These are phyloP conservation scores for Acanthamoeba sp. DNA, from an alignment of 208 protist genomes.

Conservation along the genomic window DNA sequence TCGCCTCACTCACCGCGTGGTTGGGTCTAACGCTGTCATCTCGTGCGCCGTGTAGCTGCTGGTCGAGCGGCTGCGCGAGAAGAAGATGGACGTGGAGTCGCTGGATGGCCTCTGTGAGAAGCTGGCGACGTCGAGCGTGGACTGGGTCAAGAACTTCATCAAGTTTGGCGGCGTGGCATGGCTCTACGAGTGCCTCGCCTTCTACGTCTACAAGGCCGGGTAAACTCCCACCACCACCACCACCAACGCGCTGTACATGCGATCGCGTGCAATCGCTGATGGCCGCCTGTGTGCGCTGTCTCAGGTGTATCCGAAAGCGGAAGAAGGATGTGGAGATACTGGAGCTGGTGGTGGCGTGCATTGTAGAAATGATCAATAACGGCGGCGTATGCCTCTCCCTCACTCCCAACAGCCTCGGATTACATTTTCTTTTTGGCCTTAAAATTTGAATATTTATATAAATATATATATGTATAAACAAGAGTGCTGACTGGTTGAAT, in stretches of 20 bases:
- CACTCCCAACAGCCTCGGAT: no score
- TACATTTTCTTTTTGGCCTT: no score
- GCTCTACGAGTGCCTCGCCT: constrained; percentile 45
- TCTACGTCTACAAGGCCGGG: constrained; percentile 17
- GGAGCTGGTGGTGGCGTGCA: constrained; percentile 14
- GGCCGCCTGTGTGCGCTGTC: no score
- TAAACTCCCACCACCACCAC: neutral
- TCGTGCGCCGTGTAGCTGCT: neutral
- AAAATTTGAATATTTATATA: no score
- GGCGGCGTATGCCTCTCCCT: neutral
- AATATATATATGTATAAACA: no score
- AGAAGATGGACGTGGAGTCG: neutral
- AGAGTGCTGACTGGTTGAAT: no score
- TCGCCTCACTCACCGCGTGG: no score
- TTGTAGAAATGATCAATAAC: constrained; percentile 57
- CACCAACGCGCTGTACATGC: no score
- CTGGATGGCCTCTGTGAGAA: constrained; percentile 48
- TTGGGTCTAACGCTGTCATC: neutral
- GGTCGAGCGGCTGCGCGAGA: constrained; percentile 1
- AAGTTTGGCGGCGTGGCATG: neutral
- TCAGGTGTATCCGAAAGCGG: neutral
- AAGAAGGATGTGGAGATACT: constrained; percentile 12
- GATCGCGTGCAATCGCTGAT: no score
- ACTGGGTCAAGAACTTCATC: constrained; percentile 5
- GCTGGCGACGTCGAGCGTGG: neutral